Conservation (phyloP, 2,329 filamentous ascomycete species). For the Fusarium temperatum region DNA sequence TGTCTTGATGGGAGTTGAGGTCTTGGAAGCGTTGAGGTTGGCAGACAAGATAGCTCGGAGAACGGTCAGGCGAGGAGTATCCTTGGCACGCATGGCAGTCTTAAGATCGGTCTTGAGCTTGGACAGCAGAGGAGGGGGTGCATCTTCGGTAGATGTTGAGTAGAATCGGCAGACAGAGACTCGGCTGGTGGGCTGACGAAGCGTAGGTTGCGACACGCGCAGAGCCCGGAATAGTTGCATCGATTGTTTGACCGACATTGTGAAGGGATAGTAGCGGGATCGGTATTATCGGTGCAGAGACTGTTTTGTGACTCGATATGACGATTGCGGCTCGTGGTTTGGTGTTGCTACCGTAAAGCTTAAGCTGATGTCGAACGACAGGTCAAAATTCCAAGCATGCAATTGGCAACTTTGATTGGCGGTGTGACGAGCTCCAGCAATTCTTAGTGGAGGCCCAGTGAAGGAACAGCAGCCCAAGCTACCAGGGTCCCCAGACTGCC, state of each 20-base stretch:
- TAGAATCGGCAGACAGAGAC: constrained; percentile 42
- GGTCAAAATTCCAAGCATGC: constrained; percentile 39
- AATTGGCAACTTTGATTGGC: constrained; percentile 36
- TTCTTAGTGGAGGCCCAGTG: neutral
- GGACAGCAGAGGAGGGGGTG: constrained; percentile 58
- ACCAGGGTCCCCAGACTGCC: constrained; percentile 13
- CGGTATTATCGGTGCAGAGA: neutral
- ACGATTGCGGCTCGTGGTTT: constrained; percentile 10
- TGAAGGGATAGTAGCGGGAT: neutral
- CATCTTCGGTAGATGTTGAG: constrained; percentile 48
- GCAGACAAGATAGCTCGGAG: constrained; percentile 74
- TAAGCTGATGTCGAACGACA: constrained; percentile 21
- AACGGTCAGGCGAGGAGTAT: constrained; percentile 71
- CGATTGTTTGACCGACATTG: constrained; percentile 40
- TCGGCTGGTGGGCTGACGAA: constrained; percentile 24
- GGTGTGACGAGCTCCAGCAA: constrained; percentile 20
- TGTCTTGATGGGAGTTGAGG: constrained; percentile 71
- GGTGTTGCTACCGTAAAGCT: constrained; percentile 5
- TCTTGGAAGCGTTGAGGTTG: constrained; percentile 80
- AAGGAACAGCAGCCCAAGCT: constrained; percentile 4
- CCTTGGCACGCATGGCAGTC: constrained; percentile 71
- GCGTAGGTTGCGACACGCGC: constrained; percentile 32
- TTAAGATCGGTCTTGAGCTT: constrained; percentile 71
- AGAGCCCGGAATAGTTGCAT: constrained; percentile 38
- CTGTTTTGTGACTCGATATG: constrained; percentile 11